phyloP scores from a whole-genome alignment of 1,139 yeast genomes.

The Geotrichum histeridarum region DNA sequence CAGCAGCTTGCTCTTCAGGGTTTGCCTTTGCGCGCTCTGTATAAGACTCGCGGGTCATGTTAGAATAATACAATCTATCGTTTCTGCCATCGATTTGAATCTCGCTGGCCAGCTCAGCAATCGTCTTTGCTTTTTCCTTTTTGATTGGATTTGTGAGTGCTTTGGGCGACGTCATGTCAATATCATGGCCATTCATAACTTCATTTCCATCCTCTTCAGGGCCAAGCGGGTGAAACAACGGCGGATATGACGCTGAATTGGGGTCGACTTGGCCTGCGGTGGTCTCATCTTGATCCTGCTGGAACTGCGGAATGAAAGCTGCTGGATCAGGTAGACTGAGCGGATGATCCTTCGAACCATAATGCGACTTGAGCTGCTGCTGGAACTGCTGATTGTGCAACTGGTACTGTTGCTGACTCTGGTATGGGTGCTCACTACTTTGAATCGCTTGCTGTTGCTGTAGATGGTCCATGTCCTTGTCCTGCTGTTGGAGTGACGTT shows the following conservation, averaged over 20 bases:
- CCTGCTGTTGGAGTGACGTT: conserved; percentile 24
- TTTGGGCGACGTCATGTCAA: neutral
- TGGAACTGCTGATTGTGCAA: conserved; percentile 4
- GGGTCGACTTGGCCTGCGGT: neutral
- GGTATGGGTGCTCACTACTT: neutral
- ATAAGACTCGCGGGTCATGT: conserved; percentile 22
- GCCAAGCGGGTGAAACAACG: neutral
- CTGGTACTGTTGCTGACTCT: conserved; percentile 4
- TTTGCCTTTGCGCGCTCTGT: conserved; percentile 1
- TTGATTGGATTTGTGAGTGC: conserved; percentile 25
- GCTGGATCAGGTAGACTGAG: conserved; percentile 8
- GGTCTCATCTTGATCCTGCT: neutral
- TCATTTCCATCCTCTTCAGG: neutral
- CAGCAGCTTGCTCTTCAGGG: conserved; percentile 20
- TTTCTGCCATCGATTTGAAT: conserved; percentile 39
- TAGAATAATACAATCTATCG: conserved; percentile 23
- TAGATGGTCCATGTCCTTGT: conserved; percentile 26
- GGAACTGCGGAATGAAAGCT: conserved; percentile 5
- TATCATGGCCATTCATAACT: neutral
- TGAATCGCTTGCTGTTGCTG: neutral
- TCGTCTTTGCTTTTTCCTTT: conserved; percentile 41
- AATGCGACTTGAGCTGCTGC: conserved; percentile 6
- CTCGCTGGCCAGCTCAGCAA: conserved; percentile 54
- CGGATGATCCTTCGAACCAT: neutral
- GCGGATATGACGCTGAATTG: neutral